Percentiles rank a stretch among this genome's conserved stretches.
phyloP scores from a whole-genome alignment of 2,329 filamentous ascomycete genomes.

The Curvularia eragrostidis region DNA sequence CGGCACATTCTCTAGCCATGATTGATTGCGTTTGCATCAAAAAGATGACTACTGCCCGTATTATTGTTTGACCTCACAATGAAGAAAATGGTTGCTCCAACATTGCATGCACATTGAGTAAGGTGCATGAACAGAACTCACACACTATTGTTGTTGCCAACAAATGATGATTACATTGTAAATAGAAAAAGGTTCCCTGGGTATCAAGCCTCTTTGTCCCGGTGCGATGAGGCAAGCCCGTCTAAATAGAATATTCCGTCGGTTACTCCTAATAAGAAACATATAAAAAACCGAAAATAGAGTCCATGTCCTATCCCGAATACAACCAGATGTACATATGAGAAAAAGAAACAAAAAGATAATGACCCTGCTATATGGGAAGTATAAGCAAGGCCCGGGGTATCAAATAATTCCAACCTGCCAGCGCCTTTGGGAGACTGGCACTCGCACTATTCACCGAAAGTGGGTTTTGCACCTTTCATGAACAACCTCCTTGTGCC shows the following conservation, averaged over 20 bases:
- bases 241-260: constrained; percentile 7
- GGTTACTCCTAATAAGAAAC: constrained; percentile 2
- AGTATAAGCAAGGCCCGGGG: constrained; percentile 5
- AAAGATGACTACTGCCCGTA: not conserved
- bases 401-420: constrained; percentile 15
- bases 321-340: not conserved
- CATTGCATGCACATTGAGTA: not conserved
- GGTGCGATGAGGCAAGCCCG: constrained; percentile 9
- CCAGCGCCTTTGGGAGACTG: not conserved
- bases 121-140: not conserved
- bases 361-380: constrained; percentile 2
- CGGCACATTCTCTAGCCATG: constrained; percentile 32
- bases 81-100: not conserved
- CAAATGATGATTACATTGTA: not conserved
- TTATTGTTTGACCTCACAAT: not conserved
- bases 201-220: constrained; percentile 8
- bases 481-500: constrained; percentile 75
- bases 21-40: not conserved
- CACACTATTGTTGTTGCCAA: not conserved
- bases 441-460: constrained; percentile 14
- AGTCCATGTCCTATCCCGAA: not conserved
- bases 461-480: constrained; percentile 38
- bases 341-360: not conserved
- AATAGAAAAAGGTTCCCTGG: not conserved
- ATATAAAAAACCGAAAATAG: not conserved